Evolutionary conservation across 192 early-diverging fungal species (phyloP), one percentile per base, ranked within the genome.

Genomic region (Coemansia sp.): DNA sequence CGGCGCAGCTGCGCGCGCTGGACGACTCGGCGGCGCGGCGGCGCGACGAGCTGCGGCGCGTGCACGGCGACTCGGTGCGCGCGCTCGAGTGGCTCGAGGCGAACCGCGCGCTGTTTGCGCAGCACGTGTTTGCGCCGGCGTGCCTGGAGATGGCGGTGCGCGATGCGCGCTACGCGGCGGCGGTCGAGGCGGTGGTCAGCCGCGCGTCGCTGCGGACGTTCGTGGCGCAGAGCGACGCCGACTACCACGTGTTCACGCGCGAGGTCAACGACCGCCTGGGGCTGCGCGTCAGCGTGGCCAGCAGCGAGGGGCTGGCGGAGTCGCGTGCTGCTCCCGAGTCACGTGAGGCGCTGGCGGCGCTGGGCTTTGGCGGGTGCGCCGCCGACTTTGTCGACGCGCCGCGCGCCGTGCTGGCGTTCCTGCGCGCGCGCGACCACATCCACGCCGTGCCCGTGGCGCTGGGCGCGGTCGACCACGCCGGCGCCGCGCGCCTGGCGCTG

Each of bases 311-410:
- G 1, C 25, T 15, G n/a, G 12, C 11, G 25, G 27, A 5, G 14
- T 24, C 49, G 20, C 22, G 45, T 8, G 9, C 79, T 80, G 45
- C 56, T 15, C 1, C 42, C 8, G 49, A 77, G 4, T 35, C 77
- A 7, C 39, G 59, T 14, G 63, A 70, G 29, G 40, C 59, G 32
- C 64, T 97, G 7, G 49, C 59, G 9, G 27, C 53, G 3, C 71
- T 87, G 32, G 93, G 93, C 2, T 91, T 98, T 62, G 91, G 93
- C 37, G 85, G 90, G 31, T 93, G 88, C 60, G 60, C 90, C 14
- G 74, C 91, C 32, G 90, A 96, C 73, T 83, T 89, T 39, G 41
- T 98, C 4, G 90, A 93, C 14, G 94, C 88, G 0, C 91, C 91
- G 7, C 75, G 78, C 0, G 69, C 86, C 4, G 74, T 96, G 4